Conservation (phyloP, 208 protist species). For the Wallacemonas sp. region DNA sequence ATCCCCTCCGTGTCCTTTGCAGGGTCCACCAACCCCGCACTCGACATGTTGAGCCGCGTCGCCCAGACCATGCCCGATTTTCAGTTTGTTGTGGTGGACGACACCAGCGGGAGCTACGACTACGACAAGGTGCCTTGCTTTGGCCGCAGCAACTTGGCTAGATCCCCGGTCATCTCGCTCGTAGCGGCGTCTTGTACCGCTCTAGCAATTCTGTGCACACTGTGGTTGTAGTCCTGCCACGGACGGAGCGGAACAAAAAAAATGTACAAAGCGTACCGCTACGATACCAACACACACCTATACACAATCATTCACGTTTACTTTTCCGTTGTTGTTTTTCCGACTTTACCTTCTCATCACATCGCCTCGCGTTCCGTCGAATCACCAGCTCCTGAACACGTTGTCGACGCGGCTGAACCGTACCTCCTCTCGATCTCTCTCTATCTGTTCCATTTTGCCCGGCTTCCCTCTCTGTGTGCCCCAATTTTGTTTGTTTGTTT, state of each 20-base stretch:
- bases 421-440: too few species aligned
- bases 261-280: too few species aligned
- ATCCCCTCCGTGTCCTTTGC: conserved; percentile 39
- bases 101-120: conserved; percentile 35
- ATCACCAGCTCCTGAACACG: too few species aligned
- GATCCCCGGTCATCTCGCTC: not conserved
- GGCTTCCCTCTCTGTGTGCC: too few species aligned
- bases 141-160: conserved; percentile 17
- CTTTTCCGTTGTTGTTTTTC: conserved; percentile 1
- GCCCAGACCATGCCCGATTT: conserved; percentile 45
- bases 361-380: too few species aligned
- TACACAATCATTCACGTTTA: not conserved
- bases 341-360: not conserved
- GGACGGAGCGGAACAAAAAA: not conserved
- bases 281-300: too few species aligned
- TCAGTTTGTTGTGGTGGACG: conserved; percentile 51
- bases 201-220: not conserved
- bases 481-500: too few species aligned
- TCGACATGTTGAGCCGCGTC: conserved; percentile 30
- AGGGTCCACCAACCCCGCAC: conserved; percentile 24
- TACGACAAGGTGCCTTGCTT: conserved; percentile 48
- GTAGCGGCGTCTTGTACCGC: not conserved
- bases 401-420: too few species aligned
- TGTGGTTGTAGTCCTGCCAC: not conserved
- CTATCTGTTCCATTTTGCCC: too few species aligned